These are phyloP conservation scores for Tricholoma flavovirens DNA, from an alignment of 768 basidiomycete species.

Conservation along the genomic window DNA sequence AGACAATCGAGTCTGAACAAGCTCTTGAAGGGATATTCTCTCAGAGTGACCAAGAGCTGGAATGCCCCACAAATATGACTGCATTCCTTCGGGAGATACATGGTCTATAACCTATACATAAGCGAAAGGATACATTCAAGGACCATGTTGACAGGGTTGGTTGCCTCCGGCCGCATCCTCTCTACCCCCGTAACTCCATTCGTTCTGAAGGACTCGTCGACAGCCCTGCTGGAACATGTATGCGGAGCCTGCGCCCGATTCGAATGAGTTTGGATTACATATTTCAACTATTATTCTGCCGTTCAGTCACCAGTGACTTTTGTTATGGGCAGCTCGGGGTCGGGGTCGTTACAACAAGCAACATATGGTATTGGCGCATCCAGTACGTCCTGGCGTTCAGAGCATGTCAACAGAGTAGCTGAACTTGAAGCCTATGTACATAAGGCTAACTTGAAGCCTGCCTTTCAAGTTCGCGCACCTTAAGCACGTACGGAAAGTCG, in stretches of 20 bases:
- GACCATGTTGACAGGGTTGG: background rate
- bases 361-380: too few species aligned
- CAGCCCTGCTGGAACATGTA: background rate
- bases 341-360: too few species aligned
- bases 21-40: conserved; percentile 64
- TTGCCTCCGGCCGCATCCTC: background rate
- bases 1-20: conserved; percentile 55
- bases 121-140: background rate
- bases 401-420: too few species aligned
- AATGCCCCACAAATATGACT: conserved; percentile 51
- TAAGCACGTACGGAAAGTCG: too few species aligned
- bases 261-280: background rate
- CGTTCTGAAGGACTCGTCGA: background rate
- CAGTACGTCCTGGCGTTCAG: too few species aligned
- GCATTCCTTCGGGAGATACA: conserved; percentile 53
- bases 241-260: background rate
- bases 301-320: background rate
- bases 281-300: background rate
- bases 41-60: conserved; percentile 40
- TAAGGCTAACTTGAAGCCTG: too few species aligned
- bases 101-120: conserved; percentile 34
- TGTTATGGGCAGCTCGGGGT: too few species aligned
- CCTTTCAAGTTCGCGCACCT: too few species aligned
- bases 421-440: background rate
- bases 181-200: background rate